Base-by-base conservation (phyloP, 306 rosid genomes). In the Leucaena leucocephala region DNA sequence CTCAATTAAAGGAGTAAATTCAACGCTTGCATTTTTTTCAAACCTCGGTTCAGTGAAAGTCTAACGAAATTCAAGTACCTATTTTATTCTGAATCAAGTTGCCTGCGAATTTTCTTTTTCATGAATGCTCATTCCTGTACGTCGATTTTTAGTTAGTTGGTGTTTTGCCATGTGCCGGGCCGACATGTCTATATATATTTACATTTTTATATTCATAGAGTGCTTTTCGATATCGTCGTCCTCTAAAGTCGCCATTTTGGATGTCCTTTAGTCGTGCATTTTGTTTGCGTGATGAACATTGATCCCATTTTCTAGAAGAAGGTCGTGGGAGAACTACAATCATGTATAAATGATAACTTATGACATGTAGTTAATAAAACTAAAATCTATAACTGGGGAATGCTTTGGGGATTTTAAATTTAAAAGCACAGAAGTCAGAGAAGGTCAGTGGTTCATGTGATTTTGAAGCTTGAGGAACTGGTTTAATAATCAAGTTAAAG, bases 321-420 rank as follows among this genome's bases (percentile, higher is more conserved):
- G 21, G 52, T 68, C n/a, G 57, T 46, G 44, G 34, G 68, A 48
- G 55, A 48, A 72, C 44, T 63, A 43, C 66, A 66, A 63, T 54
- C 63, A 12, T 71, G 50, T 42, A 42, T 71, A 78, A 77, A 70
- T 36, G 45, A 33, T 71, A 19, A 58, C 16, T 9, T 43, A 9
- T 82, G 82, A 72, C 74, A 63, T 54, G 44, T 52, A n/a, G 42
- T 57, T 77, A 13, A 19, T 72, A 43, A 22, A 54, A 55, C 27
- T 50, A 43, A 62, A 50, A 17, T 16, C 36, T 70, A 59, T 33
- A 17, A 48, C 43, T 15, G 22, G 35, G 16, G 36, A 43, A 19
- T 68, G 8, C 49, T 61, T 59, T 71, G 27, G 12, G 65, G 71
- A 35, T 70, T 71, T 55, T 55, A 21, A 17, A 55, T 55, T 54